phyloP scores from a whole-genome alignment of 192 early-diverging fungal species.

The Dissophora globulifera region DNA sequence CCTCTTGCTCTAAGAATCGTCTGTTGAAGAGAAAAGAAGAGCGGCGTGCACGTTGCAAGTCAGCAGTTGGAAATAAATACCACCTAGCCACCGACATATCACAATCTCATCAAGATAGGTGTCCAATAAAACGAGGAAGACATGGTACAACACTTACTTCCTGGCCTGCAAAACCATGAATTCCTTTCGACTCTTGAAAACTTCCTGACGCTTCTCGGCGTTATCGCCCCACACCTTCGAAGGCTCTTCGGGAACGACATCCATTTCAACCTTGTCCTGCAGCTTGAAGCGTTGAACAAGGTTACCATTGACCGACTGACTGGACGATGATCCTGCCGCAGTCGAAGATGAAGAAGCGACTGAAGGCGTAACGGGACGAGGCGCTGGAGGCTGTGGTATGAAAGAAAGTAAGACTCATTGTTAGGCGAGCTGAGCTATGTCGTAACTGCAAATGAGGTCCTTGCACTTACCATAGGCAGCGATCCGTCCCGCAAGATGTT shows the following conservation, averaged over 20 bases:
- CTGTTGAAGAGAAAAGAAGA: conserved; percentile 9
- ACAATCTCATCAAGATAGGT: no score
- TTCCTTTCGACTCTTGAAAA: conserved; percentile 73
- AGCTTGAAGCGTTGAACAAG: conserved; percentile 66
- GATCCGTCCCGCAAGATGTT: conserved; percentile 75
- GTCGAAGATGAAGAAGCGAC: conserved; percentile 51
- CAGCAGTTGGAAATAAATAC: no score
- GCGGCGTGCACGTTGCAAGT: no score
- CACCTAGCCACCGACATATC: no score
- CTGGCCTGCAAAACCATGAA: conserved; percentile 77
- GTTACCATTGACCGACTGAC: conserved; percentile 43
- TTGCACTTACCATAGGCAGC: conserved; percentile 63
- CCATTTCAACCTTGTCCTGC: conserved; percentile 48
- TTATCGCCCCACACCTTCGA: conserved; percentile 70
- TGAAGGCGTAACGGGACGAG: conserved; percentile 43
- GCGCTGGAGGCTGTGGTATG: conserved; percentile 31
- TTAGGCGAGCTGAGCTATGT: no score
- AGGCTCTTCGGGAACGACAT: conserved; percentile 58
- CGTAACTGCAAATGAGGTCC: no score
- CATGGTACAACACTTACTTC: conserved; percentile 58
- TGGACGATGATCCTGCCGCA: conserved; percentile 46
- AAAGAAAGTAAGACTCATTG: background rate
- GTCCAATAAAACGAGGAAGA: background rate
- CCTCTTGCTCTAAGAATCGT: conserved; percentile 43
- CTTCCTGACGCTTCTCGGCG: conserved; percentile 67